phyloP scores from a whole-genome alignment of 495 filamentous ascomycete genomes.

The Penicillium dipodomyicola region DNA sequence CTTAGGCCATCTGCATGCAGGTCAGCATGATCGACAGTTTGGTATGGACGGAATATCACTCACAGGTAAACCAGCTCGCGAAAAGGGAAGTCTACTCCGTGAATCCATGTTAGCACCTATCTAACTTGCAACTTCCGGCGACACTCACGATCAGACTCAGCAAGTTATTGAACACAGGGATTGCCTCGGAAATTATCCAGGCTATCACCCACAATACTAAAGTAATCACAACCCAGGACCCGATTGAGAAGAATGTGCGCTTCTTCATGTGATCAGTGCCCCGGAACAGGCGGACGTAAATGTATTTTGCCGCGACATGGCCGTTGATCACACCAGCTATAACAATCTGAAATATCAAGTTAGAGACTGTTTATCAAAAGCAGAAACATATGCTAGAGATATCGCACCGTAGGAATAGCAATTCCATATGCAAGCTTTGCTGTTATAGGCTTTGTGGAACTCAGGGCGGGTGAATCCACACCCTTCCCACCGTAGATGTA shows the following conservation, averaged over 20 bases:
- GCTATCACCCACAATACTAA: constrained; percentile 58
- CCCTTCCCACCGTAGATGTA: constrained; percentile 67
- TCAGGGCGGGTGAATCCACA: constrained; percentile 70
- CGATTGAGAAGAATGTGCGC: constrained; percentile 46
- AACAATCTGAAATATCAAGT: constrained; percentile 38
- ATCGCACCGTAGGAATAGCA: constrained; percentile 72
- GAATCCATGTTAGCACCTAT: background rate
- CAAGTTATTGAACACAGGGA: constrained; percentile 69
- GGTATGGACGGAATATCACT: constrained; percentile 30
- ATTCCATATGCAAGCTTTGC: constrained; percentile 74
- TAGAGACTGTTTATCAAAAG: no score
- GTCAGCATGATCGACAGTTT: constrained; percentile 9
- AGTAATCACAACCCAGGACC: constrained; percentile 59
- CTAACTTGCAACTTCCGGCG: background rate
- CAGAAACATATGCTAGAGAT: no score
- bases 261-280: constrained; percentile 60
- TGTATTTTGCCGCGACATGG: constrained; percentile 59
- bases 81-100: constrained; percentile 34
- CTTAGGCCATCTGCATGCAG: constrained; percentile 27
- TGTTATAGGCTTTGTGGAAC: constrained; percentile 59
- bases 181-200: constrained; percentile 70
- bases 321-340: constrained; percentile 68
- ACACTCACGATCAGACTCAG: constrained; percentile 49
- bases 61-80: constrained; percentile 44
- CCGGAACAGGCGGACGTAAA: constrained; percentile 61